Evolutionary conservation across 768 basidiomycete species (phyloP).

Genomic region (Russula foetens): DNA sequence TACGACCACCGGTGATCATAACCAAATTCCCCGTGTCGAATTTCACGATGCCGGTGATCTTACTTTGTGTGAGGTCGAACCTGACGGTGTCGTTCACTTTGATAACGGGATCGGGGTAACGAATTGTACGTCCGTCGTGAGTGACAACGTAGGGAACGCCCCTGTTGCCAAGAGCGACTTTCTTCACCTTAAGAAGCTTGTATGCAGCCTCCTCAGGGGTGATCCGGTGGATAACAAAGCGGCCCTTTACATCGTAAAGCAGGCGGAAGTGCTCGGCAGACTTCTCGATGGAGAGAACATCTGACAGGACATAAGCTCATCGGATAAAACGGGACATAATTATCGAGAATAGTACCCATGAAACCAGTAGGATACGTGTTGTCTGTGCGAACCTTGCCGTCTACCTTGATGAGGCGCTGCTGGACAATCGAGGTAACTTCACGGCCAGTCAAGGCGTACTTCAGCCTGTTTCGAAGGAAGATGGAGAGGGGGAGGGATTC

Average conservation of each 20-base stretch:
- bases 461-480: constrained; percentile 98
- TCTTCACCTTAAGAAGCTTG: constrained; percentile 93
- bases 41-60: constrained; percentile 88
- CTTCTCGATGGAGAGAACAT: constrained; percentile 96
- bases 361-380: constrained; percentile 95
- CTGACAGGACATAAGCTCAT: constrained; percentile 32
- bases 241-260: constrained; percentile 98
- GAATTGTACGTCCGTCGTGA: constrained; percentile 99
- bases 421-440: constrained; percentile 94
- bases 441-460: constrained; percentile 95
- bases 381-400: constrained; percentile 97
- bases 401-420: constrained; percentile 97
- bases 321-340: background rate
- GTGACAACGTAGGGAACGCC: constrained; percentile 97
- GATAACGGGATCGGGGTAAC: constrained; percentile 96
- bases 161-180: constrained; percentile 83
- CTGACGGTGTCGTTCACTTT: constrained; percentile 96
- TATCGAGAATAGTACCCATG: constrained; percentile 59
- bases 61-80: constrained; percentile 91
- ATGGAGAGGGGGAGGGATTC: constrained; percentile 96
- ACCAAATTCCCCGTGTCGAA: constrained; percentile 97
- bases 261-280: constrained; percentile 99
- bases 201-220: constrained; percentile 93
- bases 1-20: constrained; percentile 97
- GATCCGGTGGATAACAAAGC: constrained; percentile 99